phyloP scores from a whole-genome alignment of 192 early-diverging fungal species.

The Backusella circina region DNA sequence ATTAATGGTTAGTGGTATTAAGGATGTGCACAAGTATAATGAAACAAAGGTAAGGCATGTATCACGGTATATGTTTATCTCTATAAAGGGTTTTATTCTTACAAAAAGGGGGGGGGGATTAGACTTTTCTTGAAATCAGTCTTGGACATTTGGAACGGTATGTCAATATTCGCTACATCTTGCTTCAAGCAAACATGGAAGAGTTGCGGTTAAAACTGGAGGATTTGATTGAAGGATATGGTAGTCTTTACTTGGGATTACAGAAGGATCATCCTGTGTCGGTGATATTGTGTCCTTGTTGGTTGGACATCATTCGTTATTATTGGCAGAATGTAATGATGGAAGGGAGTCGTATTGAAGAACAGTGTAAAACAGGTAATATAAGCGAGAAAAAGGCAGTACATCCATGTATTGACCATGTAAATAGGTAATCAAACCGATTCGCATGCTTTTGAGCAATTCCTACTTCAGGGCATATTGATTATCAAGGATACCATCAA shows the following conservation, averaged over 20 bases:
- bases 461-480: constrained; percentile 73
- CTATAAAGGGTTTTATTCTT: too few relatives aligned
- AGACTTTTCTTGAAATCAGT: constrained; percentile 42
- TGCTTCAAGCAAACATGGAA: not conserved
- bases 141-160: constrained; percentile 56
- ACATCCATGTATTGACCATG: not conserved
- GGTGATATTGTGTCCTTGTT: constrained; percentile 58
- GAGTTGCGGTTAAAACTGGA: not conserved
- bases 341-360: constrained; percentile 11
- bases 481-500: constrained; percentile 66
- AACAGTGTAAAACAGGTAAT: constrained; percentile 5
- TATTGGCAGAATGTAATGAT: constrained; percentile 58
- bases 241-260: constrained; percentile 77
- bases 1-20: constrained; percentile 73
- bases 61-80: too few relatives aligned
- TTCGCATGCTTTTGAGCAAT: constrained; percentile 43
- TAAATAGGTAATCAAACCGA: constrained; percentile 12
- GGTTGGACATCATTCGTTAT: constrained; percentile 62
- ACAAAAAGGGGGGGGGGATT: not conserved
- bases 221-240: constrained; percentile 47
- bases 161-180: constrained; percentile 21
- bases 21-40: constrained; percentile 52
- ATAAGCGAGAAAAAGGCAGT: not conserved
- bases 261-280: constrained; percentile 61
- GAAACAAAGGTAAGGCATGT: constrained; percentile 44